phyloP scores from a whole-genome alignment of 1,139 yeast genomes.

The Debaryomyces subglobosus region DNA sequence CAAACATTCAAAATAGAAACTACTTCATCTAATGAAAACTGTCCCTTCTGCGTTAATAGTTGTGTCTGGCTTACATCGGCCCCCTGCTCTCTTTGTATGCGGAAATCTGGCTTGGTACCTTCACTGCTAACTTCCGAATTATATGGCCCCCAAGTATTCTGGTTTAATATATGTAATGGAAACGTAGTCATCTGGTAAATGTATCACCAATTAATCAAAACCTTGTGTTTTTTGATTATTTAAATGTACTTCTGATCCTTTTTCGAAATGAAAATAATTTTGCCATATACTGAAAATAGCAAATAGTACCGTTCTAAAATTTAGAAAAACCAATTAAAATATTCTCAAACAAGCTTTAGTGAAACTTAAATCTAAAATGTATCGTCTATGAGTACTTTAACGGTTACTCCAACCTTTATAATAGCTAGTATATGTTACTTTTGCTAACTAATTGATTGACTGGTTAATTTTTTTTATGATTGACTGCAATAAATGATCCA shows the following conservation, averaged over 20 bases:
- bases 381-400: not conserved
- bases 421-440: not conserved
- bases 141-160: not conserved
- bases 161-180: constrained; percentile 1
- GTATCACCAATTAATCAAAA: not conserved
- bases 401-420: not conserved
- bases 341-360: not conserved
- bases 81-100: not conserved
- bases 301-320: constrained; percentile 5
- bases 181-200: not conserved
- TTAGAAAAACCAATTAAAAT: not conserved
- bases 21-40: constrained; percentile 28
- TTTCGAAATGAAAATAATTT: not conserved
- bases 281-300: constrained; percentile 1
- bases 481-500: constrained; percentile 7
- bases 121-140: not conserved
- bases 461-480: constrained; percentile 3
- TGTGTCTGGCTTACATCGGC: constrained; percentile 1
- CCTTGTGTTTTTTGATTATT: not conserved
- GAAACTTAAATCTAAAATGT: not conserved
- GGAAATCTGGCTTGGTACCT: not conserved
- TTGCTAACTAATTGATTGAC: not conserved
- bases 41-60: constrained; percentile 4
- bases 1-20: constrained; percentile 32
- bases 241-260: not conserved